These are phyloP conservation scores for Tricholoma saponaceum DNA, from an alignment of 768 basidiomycete genomes.

Conservation along the genomic window DNA sequence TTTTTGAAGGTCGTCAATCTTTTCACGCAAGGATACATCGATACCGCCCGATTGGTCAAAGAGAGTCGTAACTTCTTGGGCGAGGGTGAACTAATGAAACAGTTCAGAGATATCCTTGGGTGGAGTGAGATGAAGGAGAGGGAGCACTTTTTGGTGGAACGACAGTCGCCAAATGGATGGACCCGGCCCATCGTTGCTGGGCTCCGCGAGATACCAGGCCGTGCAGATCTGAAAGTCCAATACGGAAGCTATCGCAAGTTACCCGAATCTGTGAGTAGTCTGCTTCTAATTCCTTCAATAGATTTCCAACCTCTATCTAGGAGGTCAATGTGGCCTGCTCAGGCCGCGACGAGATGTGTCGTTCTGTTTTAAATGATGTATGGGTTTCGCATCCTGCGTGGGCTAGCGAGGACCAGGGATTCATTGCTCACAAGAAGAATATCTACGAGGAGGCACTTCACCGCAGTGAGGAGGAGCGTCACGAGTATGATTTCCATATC, in stretches of 20 bases:
- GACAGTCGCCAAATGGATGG: slow-evolving; percentile 45
- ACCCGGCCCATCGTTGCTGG: slow-evolving; percentile 44
- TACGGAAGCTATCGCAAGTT: slow-evolving; percentile 90
- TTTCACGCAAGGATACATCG: slow-evolving; percentile 92
- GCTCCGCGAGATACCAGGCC: slow-evolving; percentile 42
- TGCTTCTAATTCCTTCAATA: not conserved
- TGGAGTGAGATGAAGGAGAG: slow-evolving; percentile 76
- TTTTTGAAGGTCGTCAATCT: slow-evolving; percentile 94
- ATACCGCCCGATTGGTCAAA: slow-evolving; percentile 76
- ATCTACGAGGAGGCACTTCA: slow-evolving; percentile 95
- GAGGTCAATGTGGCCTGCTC: slow-evolving; percentile 87
- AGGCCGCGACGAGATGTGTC: slow-evolving; percentile 96
- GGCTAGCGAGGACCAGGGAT: slow-evolving; percentile 91
- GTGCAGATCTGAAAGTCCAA: slow-evolving; percentile 64
- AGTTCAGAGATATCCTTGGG: slow-evolving; percentile 83
- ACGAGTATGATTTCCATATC: slow-evolving; percentile 98
- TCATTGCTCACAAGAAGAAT: slow-evolving; percentile 90
- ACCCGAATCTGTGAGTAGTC: slow-evolving; percentile 63
- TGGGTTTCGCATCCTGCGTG: slow-evolving; percentile 98
- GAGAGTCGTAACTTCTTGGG: slow-evolving; percentile 74
- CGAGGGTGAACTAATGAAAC: slow-evolving; percentile 73
- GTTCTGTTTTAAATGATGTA: slow-evolving; percentile 93
- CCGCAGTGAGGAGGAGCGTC: slow-evolving; percentile 94
- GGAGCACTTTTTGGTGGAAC: slow-evolving; percentile 47
- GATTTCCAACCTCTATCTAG: slow-evolving; percentile 33